Evolutionary conservation across 768 basidiomycete genomes (phyloP).

Genomic region (Leccinum variicolor): DNA sequence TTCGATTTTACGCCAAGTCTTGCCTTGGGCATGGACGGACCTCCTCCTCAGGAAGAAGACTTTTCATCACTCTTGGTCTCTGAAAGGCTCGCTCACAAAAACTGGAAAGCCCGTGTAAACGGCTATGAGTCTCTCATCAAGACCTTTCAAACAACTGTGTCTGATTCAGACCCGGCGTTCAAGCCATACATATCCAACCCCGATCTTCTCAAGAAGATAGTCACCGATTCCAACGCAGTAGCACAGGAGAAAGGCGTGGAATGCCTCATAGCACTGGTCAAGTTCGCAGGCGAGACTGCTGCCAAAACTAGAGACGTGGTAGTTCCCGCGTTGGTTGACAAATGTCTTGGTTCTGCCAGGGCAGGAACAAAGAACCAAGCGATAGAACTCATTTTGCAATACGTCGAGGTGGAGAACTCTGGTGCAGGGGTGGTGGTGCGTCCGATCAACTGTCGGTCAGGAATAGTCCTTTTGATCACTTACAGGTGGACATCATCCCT

Average conservation of each 20-base stretch:
- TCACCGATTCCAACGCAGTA: conserved; percentile 88
- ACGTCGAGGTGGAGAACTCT: conserved; percentile 90
- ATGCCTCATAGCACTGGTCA: conserved; percentile 79
- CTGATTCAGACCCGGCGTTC: conserved; percentile 93
- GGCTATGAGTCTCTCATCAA: conserved; percentile 88
- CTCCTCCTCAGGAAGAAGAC: conserved; percentile 91
- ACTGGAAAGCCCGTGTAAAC: conserved; percentile 97
- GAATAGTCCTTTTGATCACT: conserved; percentile 19
- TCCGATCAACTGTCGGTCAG: conserved; percentile 30
- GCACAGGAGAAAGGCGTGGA: conserved; percentile 98
- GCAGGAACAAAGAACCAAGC: conserved; percentile 88
- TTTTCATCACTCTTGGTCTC: conserved; percentile 74
- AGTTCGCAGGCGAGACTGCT: conserved; percentile 87
- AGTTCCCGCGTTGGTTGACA: conserved; percentile 91
- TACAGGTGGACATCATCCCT: conserved; percentile 71
- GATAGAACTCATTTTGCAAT: conserved; percentile 81
- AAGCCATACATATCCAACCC: conserved; percentile 79
- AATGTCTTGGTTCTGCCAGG: conserved; percentile 88
- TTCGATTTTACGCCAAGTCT: conserved; percentile 6
- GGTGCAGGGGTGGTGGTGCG: conserved; percentile 87
- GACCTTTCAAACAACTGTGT: conserved; percentile 83
- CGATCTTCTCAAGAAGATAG: conserved; percentile 82
- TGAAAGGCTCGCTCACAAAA: conserved; percentile 89
- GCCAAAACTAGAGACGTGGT: conserved; percentile 78
- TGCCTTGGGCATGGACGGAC: conserved; percentile 71